Percentiles rank a stretch among this genome's conserved stretches.
Evolutionary conservation across 2,329 filamentous ascomycete genomes (phyloP).

Genomic region (Plectosphaerella cucumerina): DNA sequence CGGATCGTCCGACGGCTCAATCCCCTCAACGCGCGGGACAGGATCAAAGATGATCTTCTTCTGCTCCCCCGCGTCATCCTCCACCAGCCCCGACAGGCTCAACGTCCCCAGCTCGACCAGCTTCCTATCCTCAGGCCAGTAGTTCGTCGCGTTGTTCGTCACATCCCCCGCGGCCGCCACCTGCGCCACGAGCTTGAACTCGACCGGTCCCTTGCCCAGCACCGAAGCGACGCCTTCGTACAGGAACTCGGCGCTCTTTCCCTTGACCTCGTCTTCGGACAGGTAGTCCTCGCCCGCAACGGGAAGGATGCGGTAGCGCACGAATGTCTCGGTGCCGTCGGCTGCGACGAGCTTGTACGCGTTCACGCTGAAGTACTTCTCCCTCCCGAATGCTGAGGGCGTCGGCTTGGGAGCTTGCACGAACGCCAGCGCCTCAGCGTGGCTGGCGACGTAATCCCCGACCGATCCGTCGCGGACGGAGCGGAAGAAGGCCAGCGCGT

Average conservation of each 20-base stretch:
- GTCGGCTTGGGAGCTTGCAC: slow-evolving; percentile 43
- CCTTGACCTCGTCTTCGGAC: slow-evolving; percentile 28
- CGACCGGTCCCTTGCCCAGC: slow-evolving; percentile 28
- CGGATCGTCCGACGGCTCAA: slow-evolving; percentile 50
- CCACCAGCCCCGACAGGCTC: slow-evolving; percentile 33
- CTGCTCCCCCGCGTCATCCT: slow-evolving; percentile 38
- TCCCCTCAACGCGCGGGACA: slow-evolving; percentile 47
- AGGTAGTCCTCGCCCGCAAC: slow-evolving; percentile 34
- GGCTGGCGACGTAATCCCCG: slow-evolving; percentile 35
- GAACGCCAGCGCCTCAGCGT: slow-evolving; percentile 44
- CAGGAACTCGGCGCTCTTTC: slow-evolving; percentile 37
- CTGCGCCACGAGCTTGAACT: slow-evolving; percentile 45
- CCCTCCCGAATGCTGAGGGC: slow-evolving; percentile 42
- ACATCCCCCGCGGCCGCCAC: slow-evolving; percentile 25
- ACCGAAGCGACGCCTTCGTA: slow-evolving; percentile 40
- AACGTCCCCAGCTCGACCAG: slow-evolving; percentile 47
- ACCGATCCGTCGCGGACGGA: slow-evolving; percentile 32
- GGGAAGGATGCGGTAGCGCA: slow-evolving; percentile 47
- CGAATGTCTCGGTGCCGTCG: slow-evolving; percentile 35
- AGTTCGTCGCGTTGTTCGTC: slow-evolving; percentile 19
- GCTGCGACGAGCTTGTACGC: slow-evolving; percentile 40
- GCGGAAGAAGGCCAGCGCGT: slow-evolving; percentile 45
- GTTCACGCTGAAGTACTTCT: slow-evolving; percentile 43
- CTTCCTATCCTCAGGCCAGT: slow-evolving; percentile 47
- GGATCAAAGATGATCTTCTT: slow-evolving; percentile 55